Evolutionary conservation across 768 basidiomycete genomes (phyloP), one percentile per base, ranked within the genome.

Genomic region (Punctularia strigosozonata): DNA sequence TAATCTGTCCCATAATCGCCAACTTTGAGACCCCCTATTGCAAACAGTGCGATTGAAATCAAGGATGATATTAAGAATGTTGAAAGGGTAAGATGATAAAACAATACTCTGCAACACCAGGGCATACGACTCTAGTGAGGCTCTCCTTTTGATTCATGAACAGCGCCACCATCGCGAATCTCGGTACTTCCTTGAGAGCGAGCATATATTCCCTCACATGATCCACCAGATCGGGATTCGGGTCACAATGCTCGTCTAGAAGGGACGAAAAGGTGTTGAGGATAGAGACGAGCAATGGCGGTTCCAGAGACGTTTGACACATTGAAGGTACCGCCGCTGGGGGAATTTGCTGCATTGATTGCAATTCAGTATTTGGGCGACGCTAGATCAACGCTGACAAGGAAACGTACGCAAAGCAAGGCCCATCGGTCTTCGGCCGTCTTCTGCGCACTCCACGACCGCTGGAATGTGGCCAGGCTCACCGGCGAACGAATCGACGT

Each of bases 271-370:
- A 73, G 3, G 66, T 68, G 21, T 64, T 58, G 19, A 87, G 52
- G 17, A 87, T 62, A 1, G 73, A 71, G 2, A 63, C 62, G 14
- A 89, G 67, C 20, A 82, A 49, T 1, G 64, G 49, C 0, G 86
- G 71, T 31, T 88, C 86, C 23, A 89, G 64, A 0, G 82, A 82
- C 0, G 65, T 73, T 48, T 79, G 68, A 58, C 82, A 85, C 26
- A 89, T 55, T 2, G 63, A 46, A 1, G 83, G 80, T 20, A 88
- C 54, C 14, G 61, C 58, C 6, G 61, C 34, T 0, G 84, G 73
- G 0, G 70, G 59, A 31, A 86, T 65, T 24, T 61, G 64, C 79
- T 86, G 41, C 23, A 46, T 4, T 18, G 12, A 20, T 13, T 26
- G 23, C 7, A 37, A 21, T 25, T 39, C 14, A 43, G 12, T 23